A percentile compares a stretch with the other conserved stretches of the same genome.
These are phyloP conservation scores for Eucalyptus erythrocorys DNA, from an alignment of 345 rosid species.

Conservation along the genomic window DNA sequence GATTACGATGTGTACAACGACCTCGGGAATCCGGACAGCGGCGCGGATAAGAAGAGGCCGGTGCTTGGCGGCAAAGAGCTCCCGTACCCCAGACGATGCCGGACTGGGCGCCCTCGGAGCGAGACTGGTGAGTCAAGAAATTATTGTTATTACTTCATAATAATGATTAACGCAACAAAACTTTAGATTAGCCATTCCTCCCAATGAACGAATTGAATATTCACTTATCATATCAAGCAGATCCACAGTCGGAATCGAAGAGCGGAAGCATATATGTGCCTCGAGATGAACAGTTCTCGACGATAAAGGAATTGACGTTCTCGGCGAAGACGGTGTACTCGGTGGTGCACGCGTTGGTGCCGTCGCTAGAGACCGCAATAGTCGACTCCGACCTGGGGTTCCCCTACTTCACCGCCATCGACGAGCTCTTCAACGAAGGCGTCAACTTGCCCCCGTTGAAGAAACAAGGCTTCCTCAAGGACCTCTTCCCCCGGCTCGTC, in stretches of 20 bases:
- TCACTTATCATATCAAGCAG: not conserved
- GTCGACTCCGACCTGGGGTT: slow-evolving; percentile 31
- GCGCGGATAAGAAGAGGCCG: slow-evolving; percentile 1
- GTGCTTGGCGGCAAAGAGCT: slow-evolving; percentile 9
- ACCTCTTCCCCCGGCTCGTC: slow-evolving; percentile 40
- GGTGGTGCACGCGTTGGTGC: slow-evolving; percentile 39
- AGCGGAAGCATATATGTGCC: slow-evolving; percentile 8
- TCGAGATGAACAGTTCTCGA: slow-evolving; percentile 15
- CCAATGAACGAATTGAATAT: not conserved
- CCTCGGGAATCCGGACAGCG: slow-evolving; percentile 15
- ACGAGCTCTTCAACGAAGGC: slow-evolving; percentile 51
- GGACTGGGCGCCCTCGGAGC: slow-evolving; percentile 14
- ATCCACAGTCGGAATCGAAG: slow-evolving; percentile 11
- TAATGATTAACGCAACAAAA: not conserved
- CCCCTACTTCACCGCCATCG: slow-evolving; percentile 54
- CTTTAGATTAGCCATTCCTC: not conserved
- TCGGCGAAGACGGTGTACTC: slow-evolving; percentile 36
- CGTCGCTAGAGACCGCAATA: slow-evolving; percentile 29
- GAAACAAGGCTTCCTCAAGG: slow-evolving; percentile 8
- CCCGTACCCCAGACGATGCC: slow-evolving; percentile 21
- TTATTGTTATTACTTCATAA: not conserved
- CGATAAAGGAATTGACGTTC: slow-evolving; percentile 2
- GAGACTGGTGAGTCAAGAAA: not conserved
- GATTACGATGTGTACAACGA: slow-evolving; percentile 31
- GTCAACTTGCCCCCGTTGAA: slow-evolving; percentile 12